phyloP scores from a whole-genome alignment of 345 rosid species.

The Hypericum perforatum region DNA sequence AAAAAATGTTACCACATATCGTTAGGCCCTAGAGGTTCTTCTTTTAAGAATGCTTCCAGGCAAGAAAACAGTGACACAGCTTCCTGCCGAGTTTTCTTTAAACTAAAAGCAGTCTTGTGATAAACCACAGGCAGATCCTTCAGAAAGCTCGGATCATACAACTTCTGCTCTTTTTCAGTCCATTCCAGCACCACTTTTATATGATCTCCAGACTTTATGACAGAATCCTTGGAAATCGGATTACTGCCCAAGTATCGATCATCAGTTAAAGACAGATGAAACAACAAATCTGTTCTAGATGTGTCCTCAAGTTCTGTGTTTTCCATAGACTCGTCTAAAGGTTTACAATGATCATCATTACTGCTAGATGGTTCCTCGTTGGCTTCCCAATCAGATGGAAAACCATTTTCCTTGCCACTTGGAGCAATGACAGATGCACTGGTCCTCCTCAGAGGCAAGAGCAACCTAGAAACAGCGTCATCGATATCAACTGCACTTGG shows the following conservation, averaged over 20 bases:
- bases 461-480: slow-evolving; percentile 33
- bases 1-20: slow-evolving; percentile 64
- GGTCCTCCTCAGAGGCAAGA: slow-evolving; percentile 55
- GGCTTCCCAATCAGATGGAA: slow-evolving; percentile 19
- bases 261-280: slow-evolving; percentile 40
- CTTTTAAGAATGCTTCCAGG: slow-evolving; percentile 83
- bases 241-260: slow-evolving; percentile 22
- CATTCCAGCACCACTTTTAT: slow-evolving; percentile 53
- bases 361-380: slow-evolving; percentile 36
- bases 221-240: slow-evolving; percentile 40
- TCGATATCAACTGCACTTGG: slow-evolving; percentile 56
- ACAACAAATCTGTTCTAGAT: slow-evolving; percentile 22
- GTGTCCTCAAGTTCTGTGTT: slow-evolving; percentile 30
- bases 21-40: slow-evolving; percentile 90
- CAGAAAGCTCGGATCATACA: slow-evolving; percentile 63
- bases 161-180: slow-evolving; percentile 49
- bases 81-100: slow-evolving; percentile 73
- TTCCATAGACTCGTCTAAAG: slow-evolving; percentile 22
- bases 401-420: slow-evolving; percentile 43
- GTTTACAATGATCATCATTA: slow-evolving; percentile 22
- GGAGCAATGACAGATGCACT: slow-evolving; percentile 28
- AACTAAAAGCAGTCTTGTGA: slow-evolving; percentile 41
- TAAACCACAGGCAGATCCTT: slow-evolving; percentile 68
- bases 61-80: slow-evolving; percentile 84
- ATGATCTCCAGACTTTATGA: slow-evolving; percentile 33